Percentiles rank a stretch among this genome's conserved stretches.
These are phyloP conservation scores for Knoxdaviesia proteae DNA, from an alignment of 2,329 filamentous ascomycete species.

Conservation along the genomic window DNA sequence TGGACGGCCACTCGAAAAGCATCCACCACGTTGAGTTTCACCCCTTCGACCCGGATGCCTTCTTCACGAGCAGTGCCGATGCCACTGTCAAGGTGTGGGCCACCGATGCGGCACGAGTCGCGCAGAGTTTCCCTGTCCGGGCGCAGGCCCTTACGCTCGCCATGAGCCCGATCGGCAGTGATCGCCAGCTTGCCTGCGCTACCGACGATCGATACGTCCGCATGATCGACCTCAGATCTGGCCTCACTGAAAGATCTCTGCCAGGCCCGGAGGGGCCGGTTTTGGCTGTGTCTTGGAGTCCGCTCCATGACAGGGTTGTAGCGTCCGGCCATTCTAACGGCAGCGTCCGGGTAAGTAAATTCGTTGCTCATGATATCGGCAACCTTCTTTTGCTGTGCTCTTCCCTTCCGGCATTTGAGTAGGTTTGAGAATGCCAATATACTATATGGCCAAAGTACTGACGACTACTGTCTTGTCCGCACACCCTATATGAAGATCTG, in stretches of 20 bases:
- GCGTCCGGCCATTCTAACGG: conserved; percentile 75
- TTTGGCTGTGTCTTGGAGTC: conserved; percentile 61
- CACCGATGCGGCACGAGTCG: conserved; percentile 36
- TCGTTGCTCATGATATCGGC: no score
- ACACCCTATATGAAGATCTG: conserved; percentile 38
- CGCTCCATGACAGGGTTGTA: conserved; percentile 56
- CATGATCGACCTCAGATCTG: conserved; percentile 69
- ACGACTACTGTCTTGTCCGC: no score
- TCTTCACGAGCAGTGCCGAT: conserved; percentile 61
- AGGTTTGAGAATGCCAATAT: no score
- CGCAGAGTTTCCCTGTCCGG: conserved; percentile 47
- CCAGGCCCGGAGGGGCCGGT: conserved; percentile 48
- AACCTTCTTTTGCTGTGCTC: no score
- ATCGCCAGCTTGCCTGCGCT: conserved; percentile 69
- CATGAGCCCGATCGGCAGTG: conserved; percentile 48
- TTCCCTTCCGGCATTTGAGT: no score
- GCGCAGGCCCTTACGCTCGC: conserved; percentile 58
- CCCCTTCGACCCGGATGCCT: conserved; percentile 54
- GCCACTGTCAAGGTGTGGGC: conserved; percentile 58
- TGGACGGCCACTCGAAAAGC: conserved; percentile 39
- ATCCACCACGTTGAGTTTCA: conserved; percentile 63
- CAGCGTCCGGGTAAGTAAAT: conserved; percentile 25
- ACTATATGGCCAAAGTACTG: no score
- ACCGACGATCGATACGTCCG: conserved; percentile 71
- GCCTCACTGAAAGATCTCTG: conserved; percentile 48